These are phyloP conservation scores for Plantago major DNA, from an alignment of 257 asterid species.

Conservation along the genomic window DNA sequence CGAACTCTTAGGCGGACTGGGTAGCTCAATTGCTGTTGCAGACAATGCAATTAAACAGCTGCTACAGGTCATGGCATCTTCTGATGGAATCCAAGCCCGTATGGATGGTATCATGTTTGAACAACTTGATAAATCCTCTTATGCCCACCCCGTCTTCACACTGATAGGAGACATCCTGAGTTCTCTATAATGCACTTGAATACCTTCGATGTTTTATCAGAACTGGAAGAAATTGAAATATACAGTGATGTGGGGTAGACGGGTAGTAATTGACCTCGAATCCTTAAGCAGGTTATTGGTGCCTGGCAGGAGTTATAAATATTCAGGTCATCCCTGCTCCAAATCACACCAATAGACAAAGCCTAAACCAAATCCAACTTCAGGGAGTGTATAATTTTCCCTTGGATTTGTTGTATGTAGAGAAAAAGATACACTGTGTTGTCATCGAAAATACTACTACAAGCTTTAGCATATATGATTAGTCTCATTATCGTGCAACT, in stretches of 20 bases:
- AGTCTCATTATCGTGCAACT: too few species aligned
- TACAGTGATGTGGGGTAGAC: background rate
- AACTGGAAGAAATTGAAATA: background rate
- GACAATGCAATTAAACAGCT: constrained; percentile 50
- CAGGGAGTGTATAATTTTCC: too few species aligned
- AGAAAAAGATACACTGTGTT: too few species aligned
- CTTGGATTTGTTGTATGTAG: too few species aligned
- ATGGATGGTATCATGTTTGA: constrained; percentile 73
- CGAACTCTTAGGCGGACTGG: constrained; percentile 50
- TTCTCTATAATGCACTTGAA: constrained; percentile 25
- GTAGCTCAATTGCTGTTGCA: constrained; percentile 55
- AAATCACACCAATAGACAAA: too few species aligned
- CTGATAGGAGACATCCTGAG: constrained; percentile 49
- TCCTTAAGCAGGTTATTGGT: background rate
- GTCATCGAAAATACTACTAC: too few species aligned
- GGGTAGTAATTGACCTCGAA: background rate
- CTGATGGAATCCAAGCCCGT: constrained; percentile 72
- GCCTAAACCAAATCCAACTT: too few species aligned
- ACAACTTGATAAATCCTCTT: constrained; percentile 50
- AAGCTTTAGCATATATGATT: too few species aligned
- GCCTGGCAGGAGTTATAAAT: background rate
- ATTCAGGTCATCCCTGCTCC: too few species aligned
- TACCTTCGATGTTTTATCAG: constrained; percentile 3
- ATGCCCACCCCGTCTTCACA: constrained; percentile 35
- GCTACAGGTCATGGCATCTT: constrained; percentile 45